Evolutionary conservation across 768 basidiomycete species (phyloP).

Genomic region (Agrocybe praecox): DNA sequence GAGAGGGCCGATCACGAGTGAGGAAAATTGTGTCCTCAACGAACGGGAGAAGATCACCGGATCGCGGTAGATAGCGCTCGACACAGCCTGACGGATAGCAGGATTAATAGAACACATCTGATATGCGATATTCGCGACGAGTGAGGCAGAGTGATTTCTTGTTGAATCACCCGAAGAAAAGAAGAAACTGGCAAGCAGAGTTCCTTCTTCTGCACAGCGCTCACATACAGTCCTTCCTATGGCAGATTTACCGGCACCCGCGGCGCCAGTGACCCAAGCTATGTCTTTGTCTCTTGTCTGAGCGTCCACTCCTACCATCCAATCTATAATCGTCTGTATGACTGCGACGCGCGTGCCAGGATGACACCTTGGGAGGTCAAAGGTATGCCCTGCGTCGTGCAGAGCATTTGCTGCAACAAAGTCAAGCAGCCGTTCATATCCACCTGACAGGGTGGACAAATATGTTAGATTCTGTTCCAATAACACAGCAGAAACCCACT

Average conservation of each 20-base stretch:
- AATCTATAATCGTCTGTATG: constrained; percentile 4
- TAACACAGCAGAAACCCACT: too few relatives aligned
- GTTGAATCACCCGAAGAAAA: constrained; percentile 2
- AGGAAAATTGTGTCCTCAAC: constrained; percentile 6
- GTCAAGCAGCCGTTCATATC: too few relatives aligned
- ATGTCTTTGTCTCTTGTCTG: background rate
- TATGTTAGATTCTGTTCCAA: constrained; percentile 4
- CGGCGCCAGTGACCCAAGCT: constrained; percentile 16
- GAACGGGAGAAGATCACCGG: background rate
- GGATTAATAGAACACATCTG: constrained; percentile 7
- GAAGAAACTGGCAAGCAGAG: constrained; percentile 13
- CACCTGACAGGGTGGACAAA: constrained; percentile 11
- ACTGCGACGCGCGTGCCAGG: constrained; percentile 13
- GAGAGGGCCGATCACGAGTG: constrained; percentile 7
- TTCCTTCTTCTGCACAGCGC: background rate
- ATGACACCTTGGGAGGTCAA: constrained; percentile 12
- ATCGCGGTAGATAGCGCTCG: background rate
- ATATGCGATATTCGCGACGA: constrained; percentile 12
- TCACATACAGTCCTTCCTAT: constrained; percentile 14
- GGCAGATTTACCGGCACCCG: constrained; percentile 19
- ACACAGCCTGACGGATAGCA: background rate
- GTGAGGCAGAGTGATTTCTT: background rate
- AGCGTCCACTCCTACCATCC: constrained; percentile 17
- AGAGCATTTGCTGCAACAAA: constrained; percentile 21
- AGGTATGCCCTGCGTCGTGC: constrained; percentile 6